Base-by-base conservation (phyloP, 257 asterid species). In the Ophiorrhiza pumila region DNA sequence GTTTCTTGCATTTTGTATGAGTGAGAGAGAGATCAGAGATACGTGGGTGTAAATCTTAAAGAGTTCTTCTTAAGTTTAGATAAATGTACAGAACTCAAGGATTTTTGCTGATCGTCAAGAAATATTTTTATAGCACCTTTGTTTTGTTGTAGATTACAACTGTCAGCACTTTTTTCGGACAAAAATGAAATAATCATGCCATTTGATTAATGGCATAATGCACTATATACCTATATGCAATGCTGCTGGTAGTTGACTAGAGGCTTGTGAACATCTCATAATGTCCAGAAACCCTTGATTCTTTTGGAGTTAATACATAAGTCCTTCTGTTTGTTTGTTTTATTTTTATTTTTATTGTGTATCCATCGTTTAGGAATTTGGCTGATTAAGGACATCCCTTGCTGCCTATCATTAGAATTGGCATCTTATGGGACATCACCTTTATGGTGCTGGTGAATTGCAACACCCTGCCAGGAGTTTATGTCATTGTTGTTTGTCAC, bases 371-470 rank as follows among this genome's bases (percentile, higher is more conserved):
- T 50, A 49, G 66, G 60, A 22, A 57, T 47, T 11, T 67, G 37
- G 23, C 65, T 56, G 42, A 57, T 66, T 50, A 39, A 72, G 68
- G n/a, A n/a, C 39, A 53, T 57, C 56, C 7, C 43, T 62, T 55
- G 66, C 42, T 67, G 62, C 63, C 37, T 47, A 53, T 46, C 22
- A 11, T 45, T 71, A 37, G 66, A 64, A 69, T 41, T 72, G 35
- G 68, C 45, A 13, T 57, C 52, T 43, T 60, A 18, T 22, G 27
- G 43, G 66, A 65, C n/a, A 31, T 45, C 69, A 50, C 62, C 58
- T 74, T 13, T 66, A n/a, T 60, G 77, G 55, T 74, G 71, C 68
- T 61, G 68, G 69, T 50, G 71, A 64, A 47, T 76, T 74, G 67
- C 76, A 43, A 34, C 23, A 10, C 73, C 61, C 45, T 20, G 55